phyloP scores from a whole-genome alignment of 2,329 filamentous ascomycete species.

The Ilyonectria robusta region DNA sequence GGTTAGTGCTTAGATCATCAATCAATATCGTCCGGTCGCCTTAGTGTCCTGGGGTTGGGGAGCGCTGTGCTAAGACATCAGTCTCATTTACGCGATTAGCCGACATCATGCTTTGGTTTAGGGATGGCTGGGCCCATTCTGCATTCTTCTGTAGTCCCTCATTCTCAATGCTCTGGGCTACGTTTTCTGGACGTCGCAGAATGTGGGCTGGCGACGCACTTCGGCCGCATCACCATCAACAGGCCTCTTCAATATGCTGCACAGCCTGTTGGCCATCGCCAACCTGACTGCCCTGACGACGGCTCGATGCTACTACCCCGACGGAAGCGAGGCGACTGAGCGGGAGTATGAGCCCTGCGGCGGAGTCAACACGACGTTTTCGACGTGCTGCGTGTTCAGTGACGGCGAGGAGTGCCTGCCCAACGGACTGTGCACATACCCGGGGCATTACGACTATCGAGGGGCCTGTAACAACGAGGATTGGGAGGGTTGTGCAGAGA shows the following conservation, averaged over 20 bases:
- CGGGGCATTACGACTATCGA: slow-evolving; percentile 36
- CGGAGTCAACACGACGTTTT: slow-evolving; percentile 31
- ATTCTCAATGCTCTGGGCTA: not conserved
- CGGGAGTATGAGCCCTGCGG: slow-evolving; percentile 41
- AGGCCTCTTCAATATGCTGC: slow-evolving; percentile 10
- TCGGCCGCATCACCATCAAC: not conserved
- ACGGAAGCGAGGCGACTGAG: slow-evolving; percentile 37
- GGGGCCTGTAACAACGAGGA: slow-evolving; percentile 41
- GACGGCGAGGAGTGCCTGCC: slow-evolving; percentile 40
- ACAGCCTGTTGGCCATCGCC: slow-evolving; percentile 4
- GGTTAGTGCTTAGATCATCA: not conserved
- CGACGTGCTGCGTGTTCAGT: slow-evolving; percentile 42
- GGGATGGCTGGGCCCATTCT: not conserved
- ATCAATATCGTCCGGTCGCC: not conserved
- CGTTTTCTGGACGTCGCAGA: not conserved
- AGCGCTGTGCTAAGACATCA: no score
- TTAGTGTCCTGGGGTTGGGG: not conserved
- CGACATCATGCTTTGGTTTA: not conserved
- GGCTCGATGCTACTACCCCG: slow-evolving; percentile 37
- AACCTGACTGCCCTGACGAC: slow-evolving; percentile 17
- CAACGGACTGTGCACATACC: slow-evolving; percentile 37
- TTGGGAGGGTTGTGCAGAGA: slow-evolving; percentile 38
- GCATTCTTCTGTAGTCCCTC: not conserved
- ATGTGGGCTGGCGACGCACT: not conserved
- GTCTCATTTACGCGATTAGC: no score